Percentiles rank a stretch among this genome's conserved stretches.
phyloP scores from a whole-genome alignment of 2,329 filamentous ascomycete species.

The Clarireedia hainanense region DNA sequence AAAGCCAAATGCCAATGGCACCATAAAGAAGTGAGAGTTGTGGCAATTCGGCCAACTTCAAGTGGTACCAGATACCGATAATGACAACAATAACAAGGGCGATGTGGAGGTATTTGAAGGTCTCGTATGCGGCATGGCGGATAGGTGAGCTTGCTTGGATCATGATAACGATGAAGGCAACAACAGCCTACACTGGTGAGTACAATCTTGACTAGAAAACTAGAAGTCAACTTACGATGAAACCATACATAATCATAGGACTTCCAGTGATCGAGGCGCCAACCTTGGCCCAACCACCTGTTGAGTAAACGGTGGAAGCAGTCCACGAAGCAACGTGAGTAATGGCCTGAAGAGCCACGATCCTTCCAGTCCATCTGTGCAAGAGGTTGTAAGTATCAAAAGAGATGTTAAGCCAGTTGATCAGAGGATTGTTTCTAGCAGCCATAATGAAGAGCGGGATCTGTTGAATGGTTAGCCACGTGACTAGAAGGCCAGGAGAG shows the following conservation, averaged over 20 bases:
- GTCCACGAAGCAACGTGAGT: slow-evolving; percentile 58
- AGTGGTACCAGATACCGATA: slow-evolving; percentile 60
- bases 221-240: slow-evolving; percentile 44
- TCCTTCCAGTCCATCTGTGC: slow-evolving; percentile 73
- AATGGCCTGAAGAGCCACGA: slow-evolving; percentile 62
- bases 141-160: slow-evolving; percentile 64
- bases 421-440: slow-evolving; percentile 71
- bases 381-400: slow-evolving; percentile 80
- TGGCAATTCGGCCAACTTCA: slow-evolving; percentile 45
- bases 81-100: slow-evolving; percentile 50
- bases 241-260: slow-evolving; percentile 47
- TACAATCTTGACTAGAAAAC: too few species aligned
- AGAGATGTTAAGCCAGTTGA: slow-evolving; percentile 61
- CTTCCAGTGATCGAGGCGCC: slow-evolving; percentile 30
- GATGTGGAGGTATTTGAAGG: slow-evolving; percentile 68
- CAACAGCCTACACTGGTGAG: slow-evolving; percentile 39
- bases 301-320: slow-evolving; percentile 32
- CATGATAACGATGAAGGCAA: slow-evolving; percentile 53
- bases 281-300: slow-evolving; percentile 41
- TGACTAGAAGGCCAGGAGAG: not conserved
- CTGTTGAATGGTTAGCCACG: slow-evolving; percentile 20
- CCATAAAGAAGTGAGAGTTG: slow-evolving; percentile 53
- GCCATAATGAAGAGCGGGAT: slow-evolving; percentile 66
- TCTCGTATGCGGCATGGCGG: slow-evolving; percentile 73
- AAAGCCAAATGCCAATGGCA: slow-evolving; percentile 58